phyloP scores from a whole-genome alignment of 495 filamentous ascomycete genomes.

The Penicillium ochrochloron region DNA sequence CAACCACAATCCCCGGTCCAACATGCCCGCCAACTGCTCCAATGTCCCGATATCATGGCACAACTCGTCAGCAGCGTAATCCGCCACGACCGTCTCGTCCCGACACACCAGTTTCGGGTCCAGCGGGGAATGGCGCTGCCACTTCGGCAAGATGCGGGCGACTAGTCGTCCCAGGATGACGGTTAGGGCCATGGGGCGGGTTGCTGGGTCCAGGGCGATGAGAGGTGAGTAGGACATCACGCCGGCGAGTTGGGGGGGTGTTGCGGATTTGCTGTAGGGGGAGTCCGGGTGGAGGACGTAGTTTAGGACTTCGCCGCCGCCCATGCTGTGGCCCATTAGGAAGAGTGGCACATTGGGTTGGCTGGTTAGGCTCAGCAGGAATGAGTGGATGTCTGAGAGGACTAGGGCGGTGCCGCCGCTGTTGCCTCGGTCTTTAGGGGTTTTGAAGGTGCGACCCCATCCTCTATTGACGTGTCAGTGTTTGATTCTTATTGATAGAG shows the following conservation, averaged over 20 bases:
- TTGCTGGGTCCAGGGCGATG: slow-evolving; percentile 65
- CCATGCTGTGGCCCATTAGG: slow-evolving; percentile 87
- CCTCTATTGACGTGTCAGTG: slow-evolving; percentile 33
- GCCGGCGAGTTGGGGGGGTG: slow-evolving; percentile 59
- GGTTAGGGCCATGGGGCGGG: slow-evolving; percentile 61
- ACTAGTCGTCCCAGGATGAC: slow-evolving; percentile 67
- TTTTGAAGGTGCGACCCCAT: slow-evolving; percentile 58
- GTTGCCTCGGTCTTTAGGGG: slow-evolving; percentile 60
- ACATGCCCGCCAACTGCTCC: slow-evolving; percentile 71
- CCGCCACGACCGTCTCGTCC: slow-evolving; percentile 56
- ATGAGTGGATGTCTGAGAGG: slow-evolving; percentile 74
- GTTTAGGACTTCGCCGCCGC: slow-evolving; percentile 67
- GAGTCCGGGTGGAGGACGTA: slow-evolving; percentile 29
- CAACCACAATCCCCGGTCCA: slow-evolving; percentile 60
- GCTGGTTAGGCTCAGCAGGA: slow-evolving; percentile 53
- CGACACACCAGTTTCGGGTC: slow-evolving; percentile 62
- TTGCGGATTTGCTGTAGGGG: slow-evolving; percentile 32
- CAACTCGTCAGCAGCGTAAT: slow-evolving; percentile 59
- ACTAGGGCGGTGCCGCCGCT: slow-evolving; percentile 74
- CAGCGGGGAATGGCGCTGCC: slow-evolving; percentile 57
- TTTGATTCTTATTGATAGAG: background rate
- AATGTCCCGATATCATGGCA: slow-evolving; percentile 81
- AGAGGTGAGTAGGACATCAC: slow-evolving; percentile 72
- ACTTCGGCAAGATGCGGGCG: slow-evolving; percentile 63
- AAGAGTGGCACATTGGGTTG: slow-evolving; percentile 65